Conservation (phyloP, 306 rosid genomes). For the Ammopiptanthus mongolicus region DNA sequence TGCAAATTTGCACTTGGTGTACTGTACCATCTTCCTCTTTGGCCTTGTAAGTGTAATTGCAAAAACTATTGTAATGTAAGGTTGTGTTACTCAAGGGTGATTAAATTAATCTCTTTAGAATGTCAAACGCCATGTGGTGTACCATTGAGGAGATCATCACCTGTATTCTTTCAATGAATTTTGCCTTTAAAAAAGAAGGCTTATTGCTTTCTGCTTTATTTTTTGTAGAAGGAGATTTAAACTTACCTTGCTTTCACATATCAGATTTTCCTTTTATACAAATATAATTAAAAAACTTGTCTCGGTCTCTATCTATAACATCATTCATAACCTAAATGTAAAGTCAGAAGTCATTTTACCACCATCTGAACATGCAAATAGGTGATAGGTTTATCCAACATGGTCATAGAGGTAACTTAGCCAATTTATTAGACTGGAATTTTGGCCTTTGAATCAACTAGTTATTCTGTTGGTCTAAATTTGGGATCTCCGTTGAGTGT, state of each 20-base stretch:
- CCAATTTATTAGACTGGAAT: neutral
- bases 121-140: neutral
- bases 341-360: slow-evolving; percentile 1
- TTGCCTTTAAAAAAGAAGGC: neutral
- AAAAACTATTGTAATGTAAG: neutral
- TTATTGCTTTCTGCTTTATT: neutral
- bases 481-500: neutral
- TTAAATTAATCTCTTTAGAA: neutral
- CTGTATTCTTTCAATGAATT: neutral
- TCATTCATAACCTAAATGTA: slow-evolving; percentile 1
- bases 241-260: neutral
- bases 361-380: neutral
- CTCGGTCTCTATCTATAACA: neutral
- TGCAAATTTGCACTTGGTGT: neutral
- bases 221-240: neutral
- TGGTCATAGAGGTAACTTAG: neutral
- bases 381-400: neutral
- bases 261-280: neutral
- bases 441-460: neutral
- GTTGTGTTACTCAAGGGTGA: neutral
- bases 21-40: neutral
- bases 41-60: neutral
- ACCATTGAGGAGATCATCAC: neutral
- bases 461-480: neutral
- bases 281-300: neutral